These are phyloP conservation scores for Austroboletus niveus DNA, from an alignment of 1,284 basidiomycete species.

Conservation along the genomic window DNA sequence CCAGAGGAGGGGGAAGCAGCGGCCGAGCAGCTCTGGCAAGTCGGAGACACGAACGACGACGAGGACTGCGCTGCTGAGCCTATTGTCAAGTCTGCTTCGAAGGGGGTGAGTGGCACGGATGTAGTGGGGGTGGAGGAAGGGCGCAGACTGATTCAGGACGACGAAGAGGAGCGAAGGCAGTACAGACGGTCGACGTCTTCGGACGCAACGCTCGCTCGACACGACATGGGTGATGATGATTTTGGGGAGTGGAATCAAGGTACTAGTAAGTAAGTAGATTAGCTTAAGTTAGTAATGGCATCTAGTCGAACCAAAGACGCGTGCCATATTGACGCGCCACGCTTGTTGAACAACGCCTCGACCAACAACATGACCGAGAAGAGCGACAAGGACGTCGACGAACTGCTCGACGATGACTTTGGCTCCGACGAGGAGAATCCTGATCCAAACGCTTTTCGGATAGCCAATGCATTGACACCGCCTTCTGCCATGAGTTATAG, in stretches of 20 bases:
- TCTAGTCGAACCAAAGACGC: neutral
- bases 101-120: slow-evolving; percentile 8
- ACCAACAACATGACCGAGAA: slow-evolving; percentile 18
- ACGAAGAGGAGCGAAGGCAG: slow-evolving; percentile 26
- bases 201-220: slow-evolving; percentile 36
- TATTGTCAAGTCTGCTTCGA: slow-evolving; percentile 12
- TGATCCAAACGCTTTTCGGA: slow-evolving; percentile 45
- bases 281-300: neutral
- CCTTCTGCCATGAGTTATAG: slow-evolving; percentile 39
- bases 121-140: slow-evolving; percentile 19
- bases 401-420: slow-evolving; percentile 45
- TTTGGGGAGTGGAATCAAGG: slow-evolving; percentile 36
- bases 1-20: slow-evolving; percentile 39
- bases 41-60: slow-evolving; percentile 65
- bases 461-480: slow-evolving; percentile 42
- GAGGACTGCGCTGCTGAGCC: slow-evolving; percentile 36
- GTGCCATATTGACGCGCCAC: neutral
- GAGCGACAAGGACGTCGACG: slow-evolving; percentile 42
- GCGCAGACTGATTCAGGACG: slow-evolving; percentile 22
- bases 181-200: slow-evolving; percentile 37
- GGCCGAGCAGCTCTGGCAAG: slow-evolving; percentile 55
- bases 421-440: slow-evolving; percentile 36
- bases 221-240: slow-evolving; percentile 33
- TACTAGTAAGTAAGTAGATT: neutral
- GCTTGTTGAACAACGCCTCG: neutral